These are phyloP conservation scores for Botrytis medusae DNA, from an alignment of 2,329 filamentous ascomycete genomes.

Conservation along the genomic window DNA sequence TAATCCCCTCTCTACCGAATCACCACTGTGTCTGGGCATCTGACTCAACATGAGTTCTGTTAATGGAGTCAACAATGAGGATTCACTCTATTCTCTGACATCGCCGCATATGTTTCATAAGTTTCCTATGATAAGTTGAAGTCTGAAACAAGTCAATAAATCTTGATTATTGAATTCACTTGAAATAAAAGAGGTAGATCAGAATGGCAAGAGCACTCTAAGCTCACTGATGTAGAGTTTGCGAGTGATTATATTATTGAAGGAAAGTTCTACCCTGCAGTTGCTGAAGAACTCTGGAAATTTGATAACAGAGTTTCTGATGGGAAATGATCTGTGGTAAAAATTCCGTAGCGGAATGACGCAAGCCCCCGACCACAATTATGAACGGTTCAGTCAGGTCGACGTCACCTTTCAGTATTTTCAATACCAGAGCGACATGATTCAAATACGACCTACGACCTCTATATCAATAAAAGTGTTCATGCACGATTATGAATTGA, in stretches of 20 bases:
- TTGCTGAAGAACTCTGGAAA: background rate
- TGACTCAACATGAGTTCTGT: background rate
- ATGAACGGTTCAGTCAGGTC: background rate
- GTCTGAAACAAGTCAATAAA: background rate
- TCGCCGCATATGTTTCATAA: background rate
- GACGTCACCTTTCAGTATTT: background rate
- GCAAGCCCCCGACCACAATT: background rate
- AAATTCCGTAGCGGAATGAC: background rate
- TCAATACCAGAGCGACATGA: background rate
- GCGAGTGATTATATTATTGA: background rate
- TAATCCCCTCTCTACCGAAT: background rate
- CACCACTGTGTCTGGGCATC: background rate
- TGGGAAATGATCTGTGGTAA: background rate
- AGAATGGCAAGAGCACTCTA: background rate
- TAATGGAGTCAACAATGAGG: background rate
- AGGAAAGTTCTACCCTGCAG: background rate
- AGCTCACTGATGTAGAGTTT: background rate
- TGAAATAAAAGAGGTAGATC: background rate
- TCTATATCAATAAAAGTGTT: background rate
- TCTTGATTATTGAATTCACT: background rate
- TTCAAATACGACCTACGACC: background rate
- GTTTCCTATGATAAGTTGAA: background rate
- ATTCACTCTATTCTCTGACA: slow-evolving; percentile 5
- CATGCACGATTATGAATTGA: background rate
- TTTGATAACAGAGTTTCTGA: background rate